Evolutionary conservation across 495 filamentous ascomycete species (phyloP).

Genomic region (Aspergillus diversus): DNA sequence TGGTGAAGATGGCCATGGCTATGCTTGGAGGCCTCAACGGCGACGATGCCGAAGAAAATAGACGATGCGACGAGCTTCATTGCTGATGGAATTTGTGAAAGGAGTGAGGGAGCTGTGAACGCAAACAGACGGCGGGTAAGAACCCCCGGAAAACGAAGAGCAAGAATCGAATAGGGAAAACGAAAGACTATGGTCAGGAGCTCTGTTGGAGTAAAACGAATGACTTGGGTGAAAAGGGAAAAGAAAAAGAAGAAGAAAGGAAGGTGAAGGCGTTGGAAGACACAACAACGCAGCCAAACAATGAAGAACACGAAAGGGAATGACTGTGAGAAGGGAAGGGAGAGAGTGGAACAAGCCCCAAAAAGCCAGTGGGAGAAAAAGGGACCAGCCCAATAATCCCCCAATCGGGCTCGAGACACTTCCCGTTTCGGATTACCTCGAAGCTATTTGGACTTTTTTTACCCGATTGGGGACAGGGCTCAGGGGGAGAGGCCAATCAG

Average conservation of each 20-base stretch:
- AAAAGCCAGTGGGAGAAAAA: constrained; percentile 19
- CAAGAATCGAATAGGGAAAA: constrained; percentile 11
- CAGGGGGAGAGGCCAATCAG: constrained; percentile 25
- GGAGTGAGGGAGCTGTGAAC: constrained; percentile 20
- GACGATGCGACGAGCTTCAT: constrained; percentile 44
- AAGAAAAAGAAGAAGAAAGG: constrained; percentile 25
- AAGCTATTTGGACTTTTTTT: constrained; percentile 21
- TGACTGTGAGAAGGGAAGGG: constrained; percentile 20
- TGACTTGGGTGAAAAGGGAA: constrained; percentile 27
- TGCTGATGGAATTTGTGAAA: constrained; percentile 25
- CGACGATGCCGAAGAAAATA: constrained; percentile 64
- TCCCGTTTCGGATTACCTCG: constrained; percentile 21
- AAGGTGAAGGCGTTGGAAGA: constrained; percentile 21
- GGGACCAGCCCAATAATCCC: constrained; percentile 12
- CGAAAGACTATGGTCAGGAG: constrained; percentile 26
- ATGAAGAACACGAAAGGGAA: constrained; percentile 26
- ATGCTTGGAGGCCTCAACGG: constrained; percentile 45
- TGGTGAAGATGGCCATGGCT: constrained; percentile 38
- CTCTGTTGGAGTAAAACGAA: constrained; percentile 23
- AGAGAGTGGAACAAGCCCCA: constrained; percentile 10
- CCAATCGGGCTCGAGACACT: constrained; percentile 11
- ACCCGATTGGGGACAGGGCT: constrained; percentile 4
- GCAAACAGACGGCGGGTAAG: not conserved
- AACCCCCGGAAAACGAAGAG: constrained; percentile 6
- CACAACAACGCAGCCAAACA: constrained; percentile 24